Evolutionary conservation across 192 early-diverging fungal species (phyloP), one percentile per base, ranked within the genome.

Genomic region (Linnemannia elongata): DNA sequence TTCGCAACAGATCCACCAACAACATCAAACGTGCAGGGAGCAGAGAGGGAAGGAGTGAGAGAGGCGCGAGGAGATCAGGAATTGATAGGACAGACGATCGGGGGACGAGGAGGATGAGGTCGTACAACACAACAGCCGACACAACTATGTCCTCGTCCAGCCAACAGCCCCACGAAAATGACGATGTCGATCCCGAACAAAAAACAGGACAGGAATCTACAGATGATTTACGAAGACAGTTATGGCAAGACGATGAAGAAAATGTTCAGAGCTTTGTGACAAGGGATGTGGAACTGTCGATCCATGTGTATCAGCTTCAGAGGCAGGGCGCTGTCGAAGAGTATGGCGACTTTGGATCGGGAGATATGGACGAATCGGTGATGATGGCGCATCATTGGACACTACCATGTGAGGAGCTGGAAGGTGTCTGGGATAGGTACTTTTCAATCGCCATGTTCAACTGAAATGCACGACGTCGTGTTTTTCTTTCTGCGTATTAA

Each of bases 361-460:
- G 70, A 5, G 88, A 88, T 33, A 66, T 66, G 27, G 89, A 91
- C 27, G 86, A 90, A 15, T 66, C 91, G 20, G 87, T 90, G n/a
- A 75, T 88, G 42, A 90, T 91, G 49, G 88, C 88, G 17, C 88
- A 90, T 78, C 88, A 93, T 78, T 90, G 85, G 89, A 69, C 84
- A 18, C 55, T 93, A 20, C 92, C 92, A 24, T 87, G 91, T 17
- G 66, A 78, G 22, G 88, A 81, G 39, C 70, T 93, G 24, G 86
- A 90, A 27, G 90, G 90, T 13, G 45, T 91, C 6, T 93, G 92
- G 92, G 91, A 92, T 12, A 92, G 78, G 90, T 92, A 89, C 63
- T 17, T 35, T 6, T 27, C 33, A 66, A 42, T 3, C 13, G 4
- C 3, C 36, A 10, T 55, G 27, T 4, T 24, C 57, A 57, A 39